Percentiles rank a stretch among this genome's conserved stretches.
Evolutionary conservation across 345 rosid species (phyloP).

Genomic region (Erysimum cheiranthoides): DNA sequence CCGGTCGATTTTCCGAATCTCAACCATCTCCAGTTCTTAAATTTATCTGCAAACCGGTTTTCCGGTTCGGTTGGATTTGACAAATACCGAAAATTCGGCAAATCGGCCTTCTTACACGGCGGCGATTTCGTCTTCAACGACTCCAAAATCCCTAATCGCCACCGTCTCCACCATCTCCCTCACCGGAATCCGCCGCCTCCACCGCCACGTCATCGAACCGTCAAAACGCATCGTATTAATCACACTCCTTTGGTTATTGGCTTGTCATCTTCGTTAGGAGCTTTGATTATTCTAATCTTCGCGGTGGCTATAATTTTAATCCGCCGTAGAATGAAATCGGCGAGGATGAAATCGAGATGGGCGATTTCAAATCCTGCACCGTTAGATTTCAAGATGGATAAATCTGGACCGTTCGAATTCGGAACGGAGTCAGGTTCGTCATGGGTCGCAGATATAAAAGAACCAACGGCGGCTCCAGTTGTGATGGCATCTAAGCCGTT

Average conservation of each 20-base stretch:
- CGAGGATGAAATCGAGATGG: constrained; percentile 70
- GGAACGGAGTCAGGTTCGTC: constrained; percentile 89
- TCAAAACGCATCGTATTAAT: constrained; percentile 26
- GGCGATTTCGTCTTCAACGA: constrained; percentile 54
- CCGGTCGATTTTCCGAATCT: constrained; percentile 82
- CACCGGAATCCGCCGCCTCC: constrained; percentile 27
- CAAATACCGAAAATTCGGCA: constrained; percentile 60
- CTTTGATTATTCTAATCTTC: constrained; percentile 46
- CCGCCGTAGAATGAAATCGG: constrained; percentile 45
- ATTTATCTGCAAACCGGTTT: constrained; percentile 75
- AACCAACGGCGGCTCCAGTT: constrained; percentile 84
- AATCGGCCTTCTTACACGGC: constrained; percentile 65
- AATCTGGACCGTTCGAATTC: constrained; percentile 91
- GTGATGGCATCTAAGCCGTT: constrained; percentile 86
- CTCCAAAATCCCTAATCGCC: constrained; percentile 49
- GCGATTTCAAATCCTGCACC: constrained; percentile 83
- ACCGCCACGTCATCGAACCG: constrained; percentile 24
- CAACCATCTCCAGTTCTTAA: constrained; percentile 56
- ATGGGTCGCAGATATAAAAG: constrained; percentile 93
- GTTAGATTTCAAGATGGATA: constrained; percentile 69
- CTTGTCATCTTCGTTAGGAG: constrained; percentile 52
- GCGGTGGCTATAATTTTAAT: constrained; percentile 38
- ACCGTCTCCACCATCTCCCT: constrained; percentile 26
- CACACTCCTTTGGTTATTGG: constrained; percentile 51
- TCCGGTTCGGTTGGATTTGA: constrained; percentile 56